These are phyloP conservation scores for Fonsecaea multimorphosa DNA, from an alignment of 2,329 filamentous ascomycete species.

Conservation along the genomic window DNA sequence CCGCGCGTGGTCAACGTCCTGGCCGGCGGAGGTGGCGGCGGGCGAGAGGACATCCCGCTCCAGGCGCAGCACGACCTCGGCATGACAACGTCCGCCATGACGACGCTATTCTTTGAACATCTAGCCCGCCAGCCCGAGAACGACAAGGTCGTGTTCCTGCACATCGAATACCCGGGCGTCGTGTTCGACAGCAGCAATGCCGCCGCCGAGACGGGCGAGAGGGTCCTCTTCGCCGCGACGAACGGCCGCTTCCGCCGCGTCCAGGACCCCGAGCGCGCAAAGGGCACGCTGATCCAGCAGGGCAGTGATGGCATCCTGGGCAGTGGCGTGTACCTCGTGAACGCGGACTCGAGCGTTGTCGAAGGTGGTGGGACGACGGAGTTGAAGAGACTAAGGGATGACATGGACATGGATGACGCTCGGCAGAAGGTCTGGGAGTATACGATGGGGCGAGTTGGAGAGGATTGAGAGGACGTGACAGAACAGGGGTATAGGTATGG, in stretches of 20 bases:
- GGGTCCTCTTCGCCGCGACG: conserved; percentile 53
- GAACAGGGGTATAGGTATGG: too few species aligned
- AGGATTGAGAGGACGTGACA: conserved; percentile 23
- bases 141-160: conserved; percentile 57
- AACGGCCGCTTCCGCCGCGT: conserved; percentile 44
- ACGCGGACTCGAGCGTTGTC: conserved; percentile 39
- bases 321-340: conserved; percentile 43
- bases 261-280: conserved; percentile 31
- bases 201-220: conserved; percentile 51
- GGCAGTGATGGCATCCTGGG: conserved; percentile 39
- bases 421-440: conserved; percentile 44
- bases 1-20: conserved; percentile 62
- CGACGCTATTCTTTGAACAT: conserved; percentile 57
- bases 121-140: conserved; percentile 51
- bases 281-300: conserved; percentile 33
- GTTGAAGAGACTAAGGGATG: conserved; percentile 42
- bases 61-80: conserved; percentile 51
- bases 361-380: conserved; percentile 35
- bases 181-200: conserved; percentile 45
- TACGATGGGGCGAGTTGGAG: conserved; percentile 32
- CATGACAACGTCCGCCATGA: conserved; percentile 55
- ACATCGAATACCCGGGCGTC: conserved; percentile 53
- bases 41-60: conserved; percentile 44
- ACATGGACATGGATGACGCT: conserved; percentile 35
- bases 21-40: conserved; percentile 59